Evolutionary conservation across 495 filamentous ascomycete species (phyloP), one percentile per base, ranked within the genome.

Genomic region (Pseudomonodictys pantanalensis): DNA sequence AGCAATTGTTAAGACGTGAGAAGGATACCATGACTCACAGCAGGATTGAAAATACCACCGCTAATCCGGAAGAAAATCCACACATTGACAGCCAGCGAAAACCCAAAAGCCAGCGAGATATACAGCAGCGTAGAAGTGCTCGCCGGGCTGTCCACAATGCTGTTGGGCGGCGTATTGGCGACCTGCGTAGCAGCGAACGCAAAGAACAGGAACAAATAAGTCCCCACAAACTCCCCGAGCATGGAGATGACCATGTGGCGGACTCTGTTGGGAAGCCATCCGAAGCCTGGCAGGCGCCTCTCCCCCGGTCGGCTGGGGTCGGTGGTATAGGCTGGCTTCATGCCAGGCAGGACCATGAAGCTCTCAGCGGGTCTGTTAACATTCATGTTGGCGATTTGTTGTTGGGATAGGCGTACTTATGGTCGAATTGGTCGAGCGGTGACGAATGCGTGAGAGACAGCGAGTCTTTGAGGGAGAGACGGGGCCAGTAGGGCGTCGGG

Each of bases 31-130:
- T 53, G 45, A 65, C 75, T 67, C 71, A 84, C 86, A 35, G 84
- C 87, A 0, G 91, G 91, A 65, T 95, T 93, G 71, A 93, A 95
- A 9, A 91, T 70, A 9, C 89, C 89, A 8, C 90, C 90, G 2
- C 80, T 85, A 29, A 93, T 81, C 9, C 89, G 82, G 72, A 87
- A 93, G 76, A 92, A 95, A 0, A 89, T 81, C 89, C 87, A 95
- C 1, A 87, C 88, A 65, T 92, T 93, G 68, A 89, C 87, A 9
- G 82, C 82, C 53, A 95, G 76, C 9, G 85, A 83, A 66, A 91
- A 82, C 0, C 88, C 90, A 62, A 93, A 95, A 12, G 76, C 76
- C 10, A 91, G 70, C 0, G 86, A 70, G 44, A 92, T 86, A 69
- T 86, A 95, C 18, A 92, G 71, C 32, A 95, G 70, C 15, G 67